Evolutionary conservation across 805 yeast genomes (phyloP), one percentile per base, ranked within the genome.

Genomic region (Ogataea paraovalis): DNA sequence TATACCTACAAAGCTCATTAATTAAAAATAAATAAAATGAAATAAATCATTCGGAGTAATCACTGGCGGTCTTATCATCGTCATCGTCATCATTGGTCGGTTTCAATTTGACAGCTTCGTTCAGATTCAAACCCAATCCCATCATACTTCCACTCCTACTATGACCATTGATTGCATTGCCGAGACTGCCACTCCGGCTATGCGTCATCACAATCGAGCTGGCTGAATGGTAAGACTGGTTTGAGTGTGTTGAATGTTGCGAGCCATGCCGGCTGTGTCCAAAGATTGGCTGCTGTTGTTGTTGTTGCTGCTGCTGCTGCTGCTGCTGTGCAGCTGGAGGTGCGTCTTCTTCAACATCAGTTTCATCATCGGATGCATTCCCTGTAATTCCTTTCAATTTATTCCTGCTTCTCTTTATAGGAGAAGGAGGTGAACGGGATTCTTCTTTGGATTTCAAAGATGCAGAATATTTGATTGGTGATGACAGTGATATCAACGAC

Each of bases 401-500:
- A 22, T 27, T 18, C 32, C 25, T 16, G 13, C 34, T 18, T 4
- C 22, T 38, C 12, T 21, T 41, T 4, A 41, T 36, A 16, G 47
- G 42, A 16, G 44, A 40, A n/a, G 43, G 52, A 3, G 60, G 54
- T 4, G 59, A 53, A 23, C 53, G 56, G 14, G 59, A 53, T 13
- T 46, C 49, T 19, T 34, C 19, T 34, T 18, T 34, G 4, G 38
- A 34, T 34, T 34, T 30, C 16, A 30, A 14, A 22, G 56, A 52
- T 4, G 55, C 63, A 53, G 51, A 67, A 65, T 68, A 54, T 66
- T 64, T 67, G 13, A 60, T 60, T 7, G 83, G 83, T 1, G 82
- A 75, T 7, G 83, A 71, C 37, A 79, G 65, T 34, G 81, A 75
- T 73, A 79, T 79, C 44, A 79, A 66, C 20, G 82, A 76, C 57